A percentile compares a stretch with the other conserved stretches of the same genome.
Conservation (phyloP, 2,329 filamentous ascomycete genomes). For the Epichloe typhina region DNA sequence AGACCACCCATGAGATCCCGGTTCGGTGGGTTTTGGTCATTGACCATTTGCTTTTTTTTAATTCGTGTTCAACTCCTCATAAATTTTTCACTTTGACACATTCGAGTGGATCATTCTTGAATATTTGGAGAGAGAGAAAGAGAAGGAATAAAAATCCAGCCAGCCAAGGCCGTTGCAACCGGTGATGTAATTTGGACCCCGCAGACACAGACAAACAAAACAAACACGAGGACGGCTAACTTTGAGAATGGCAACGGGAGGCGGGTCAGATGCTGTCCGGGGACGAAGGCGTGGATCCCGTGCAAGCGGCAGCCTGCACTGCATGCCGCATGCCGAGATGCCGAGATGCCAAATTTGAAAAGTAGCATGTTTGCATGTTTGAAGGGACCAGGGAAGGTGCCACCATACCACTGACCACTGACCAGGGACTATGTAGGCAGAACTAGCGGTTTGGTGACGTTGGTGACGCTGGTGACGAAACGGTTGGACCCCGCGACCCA, state of each 20-base stretch:
- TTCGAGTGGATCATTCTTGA: no score
- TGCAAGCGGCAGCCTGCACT: not conserved
- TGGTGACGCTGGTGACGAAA: not conserved
- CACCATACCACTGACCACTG: no score
- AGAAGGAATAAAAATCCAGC: not conserved
- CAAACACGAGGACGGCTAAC: not conserved
- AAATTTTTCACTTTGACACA: no score
- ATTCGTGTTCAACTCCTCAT: no score
- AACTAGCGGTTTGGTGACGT: no score
- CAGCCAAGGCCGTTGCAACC: not conserved
- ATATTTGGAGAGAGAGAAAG: not conserved
- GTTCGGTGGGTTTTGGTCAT: no score
- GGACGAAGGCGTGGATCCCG: not conserved
- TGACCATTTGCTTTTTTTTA: no score
- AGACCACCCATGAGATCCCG: no score
- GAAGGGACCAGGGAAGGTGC: no score
- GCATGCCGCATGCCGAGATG: not conserved
- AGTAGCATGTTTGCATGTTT: no score
- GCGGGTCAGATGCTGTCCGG: not conserved
- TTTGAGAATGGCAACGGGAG: not conserved
- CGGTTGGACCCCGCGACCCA: not conserved
- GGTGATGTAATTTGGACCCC: not conserved
- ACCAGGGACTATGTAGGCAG: no score
- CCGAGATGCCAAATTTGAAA: not conserved
- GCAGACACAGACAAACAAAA: not conserved